Conservation (phyloP, 805 yeast genomes). For the Torulaspora delbrueckii region DNA sequence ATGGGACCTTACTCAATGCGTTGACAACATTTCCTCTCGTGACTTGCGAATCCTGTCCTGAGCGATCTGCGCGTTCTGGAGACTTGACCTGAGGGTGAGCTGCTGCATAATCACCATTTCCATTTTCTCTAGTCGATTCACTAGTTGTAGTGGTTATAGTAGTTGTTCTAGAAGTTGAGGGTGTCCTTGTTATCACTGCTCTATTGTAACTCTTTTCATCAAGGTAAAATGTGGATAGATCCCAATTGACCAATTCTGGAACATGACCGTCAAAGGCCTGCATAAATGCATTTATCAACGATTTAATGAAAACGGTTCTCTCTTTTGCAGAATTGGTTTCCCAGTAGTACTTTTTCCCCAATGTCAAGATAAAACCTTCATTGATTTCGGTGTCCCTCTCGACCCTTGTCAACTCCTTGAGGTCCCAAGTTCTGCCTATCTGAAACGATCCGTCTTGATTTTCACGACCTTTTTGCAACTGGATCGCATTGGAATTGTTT, state of each 20-base stretch:
- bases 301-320: constrained; percentile 52
- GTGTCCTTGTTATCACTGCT: constrained; percentile 24
- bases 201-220: constrained; percentile 38
- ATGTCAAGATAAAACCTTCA: constrained; percentile 52
- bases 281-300: constrained; percentile 48
- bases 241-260: constrained; percentile 54
- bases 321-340: constrained; percentile 55
- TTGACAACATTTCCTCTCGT: neutral
- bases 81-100: neutral
- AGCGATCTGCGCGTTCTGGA: neutral
- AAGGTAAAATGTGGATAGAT: constrained; percentile 38
- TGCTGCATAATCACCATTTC: neutral
- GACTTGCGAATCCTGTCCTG: neutral
- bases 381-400: constrained; percentile 49
- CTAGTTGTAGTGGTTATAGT: neutral
- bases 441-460: constrained; percentile 70
- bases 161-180: neutral
- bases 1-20: constrained; percentile 24
- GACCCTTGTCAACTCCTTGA: constrained; percentile 60
- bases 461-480: constrained; percentile 81
- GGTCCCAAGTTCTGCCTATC: constrained; percentile 89
- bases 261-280: constrained; percentile 52
- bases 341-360: constrained; percentile 86
- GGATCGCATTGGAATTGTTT: constrained; percentile 60
- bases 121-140: neutral